A percentile compares a stretch with the other conserved stretches of the same genome.
Conservation (phyloP, 768 basidiomycete genomes). For the Lentinula guzmanii region DNA sequence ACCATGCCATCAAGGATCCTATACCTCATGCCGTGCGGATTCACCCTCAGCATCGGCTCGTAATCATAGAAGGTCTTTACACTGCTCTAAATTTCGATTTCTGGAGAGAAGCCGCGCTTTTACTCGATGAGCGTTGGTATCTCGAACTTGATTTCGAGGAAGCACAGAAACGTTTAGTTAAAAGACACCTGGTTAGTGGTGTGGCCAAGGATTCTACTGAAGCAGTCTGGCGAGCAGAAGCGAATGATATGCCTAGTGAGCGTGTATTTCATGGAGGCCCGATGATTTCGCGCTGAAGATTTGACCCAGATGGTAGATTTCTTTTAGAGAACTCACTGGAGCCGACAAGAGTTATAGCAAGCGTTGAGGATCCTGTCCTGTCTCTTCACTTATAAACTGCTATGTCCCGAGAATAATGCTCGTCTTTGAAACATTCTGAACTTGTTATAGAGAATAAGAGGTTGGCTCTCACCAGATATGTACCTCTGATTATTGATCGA, state of each 20-base stretch:
- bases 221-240: conserved; percentile 64
- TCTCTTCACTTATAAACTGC: not conserved
- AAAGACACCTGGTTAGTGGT: conserved; percentile 73
- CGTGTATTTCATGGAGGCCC: not conserved
- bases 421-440: not conserved
- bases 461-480: too few species aligned
- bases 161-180: conserved; percentile 56
- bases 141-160: conserved; percentile 51
- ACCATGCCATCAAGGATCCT: conserved; percentile 86
- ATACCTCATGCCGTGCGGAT: conserved; percentile 53
- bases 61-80: conserved; percentile 91
- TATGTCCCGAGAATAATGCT: not conserved
- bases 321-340: conserved; percentile 38
- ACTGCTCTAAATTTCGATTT: conserved; percentile 65
- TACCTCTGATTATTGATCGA: too few species aligned
- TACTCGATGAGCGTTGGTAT: conserved; percentile 79
- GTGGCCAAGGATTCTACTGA: conserved; percentile 60
- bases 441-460: too few species aligned
- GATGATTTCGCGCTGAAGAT: not conserved
- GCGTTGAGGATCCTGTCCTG: conserved; percentile 21
- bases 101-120: conserved; percentile 60
- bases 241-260: conserved; percentile 75
- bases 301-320: conserved; percentile 35
- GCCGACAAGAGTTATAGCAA: conserved; percentile 37
- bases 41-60: conserved; percentile 59